Base-by-base conservation (phyloP, 106 monocot species). In the Apostasia shenzhenica region DNA sequence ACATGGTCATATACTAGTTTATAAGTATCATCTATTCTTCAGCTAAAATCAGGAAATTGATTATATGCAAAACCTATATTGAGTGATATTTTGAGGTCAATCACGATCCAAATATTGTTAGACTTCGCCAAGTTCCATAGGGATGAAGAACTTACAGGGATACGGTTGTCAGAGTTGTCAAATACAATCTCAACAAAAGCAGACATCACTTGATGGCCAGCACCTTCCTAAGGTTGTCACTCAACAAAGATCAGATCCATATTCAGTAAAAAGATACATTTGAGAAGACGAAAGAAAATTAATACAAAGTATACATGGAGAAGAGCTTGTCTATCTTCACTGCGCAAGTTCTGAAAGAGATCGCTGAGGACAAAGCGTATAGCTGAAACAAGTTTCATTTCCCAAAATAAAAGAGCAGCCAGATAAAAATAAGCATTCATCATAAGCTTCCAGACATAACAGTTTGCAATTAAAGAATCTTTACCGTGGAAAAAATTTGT, bases 151-250 rank as follows among this genome's bases (percentile, higher is more conserved):
- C 83, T 82, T 83, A 99, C 92, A 8, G 97, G 97, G 40, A 99
- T 99, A 38, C 97, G 89, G 55, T 92, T 93, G 77, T 99, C 97
- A 74, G 83, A 78, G 74, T 99, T 99, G 71, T 99, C 97, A 82
- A 99, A 99, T 14, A 99, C 87, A 73, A 99, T 99, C 89, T 99
- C 97, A 48, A 99, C 97, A 78, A 99, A 99, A 62, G 97, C 97
- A 73, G 92, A 99, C 41, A 99, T 67, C 67, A 99, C 92, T 74
- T 92, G 90, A 65, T 87, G 90, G 3, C 97, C 97, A 68, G 89
- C 87, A 61, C 97, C 97, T 83, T 99, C 97, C 90, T 99, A 75
- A 50, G 14, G 45, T 76, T 70, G 59, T 51, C 8, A 43, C 0
- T 55, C 69, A 61, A 51, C 26, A 70, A 63, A 45, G 11, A 12